A percentile compares a stretch with the other conserved stretches of the same genome.
phyloP scores from a whole-genome alignment of 805 yeast species.

The Yarrowia deformans region DNA sequence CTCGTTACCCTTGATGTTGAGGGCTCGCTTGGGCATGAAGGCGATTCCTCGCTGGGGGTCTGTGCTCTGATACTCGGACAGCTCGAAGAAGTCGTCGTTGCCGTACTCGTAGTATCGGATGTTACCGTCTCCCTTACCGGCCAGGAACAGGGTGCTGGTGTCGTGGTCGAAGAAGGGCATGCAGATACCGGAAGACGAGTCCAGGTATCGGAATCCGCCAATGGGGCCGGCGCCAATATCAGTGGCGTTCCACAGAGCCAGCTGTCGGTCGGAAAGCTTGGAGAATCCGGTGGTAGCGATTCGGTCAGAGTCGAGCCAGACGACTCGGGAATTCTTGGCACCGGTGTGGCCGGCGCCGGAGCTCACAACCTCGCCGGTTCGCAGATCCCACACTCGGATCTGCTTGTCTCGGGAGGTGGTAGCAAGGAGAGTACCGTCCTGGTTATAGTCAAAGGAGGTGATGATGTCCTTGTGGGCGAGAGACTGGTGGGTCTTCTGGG shows the following conservation, averaged over 20 bases:
- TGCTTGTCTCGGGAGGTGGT: conserved; percentile 91
- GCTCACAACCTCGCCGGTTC: conserved; percentile 72
- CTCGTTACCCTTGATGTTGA: conserved; percentile 83
- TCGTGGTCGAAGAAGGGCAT: conserved; percentile 90
- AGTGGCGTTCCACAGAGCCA: conserved; percentile 89
- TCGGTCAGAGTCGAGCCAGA: conserved; percentile 85
- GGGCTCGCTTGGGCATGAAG: conserved; percentile 80
- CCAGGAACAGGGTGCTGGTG: conserved; percentile 80
- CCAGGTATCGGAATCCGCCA: conserved; percentile 86
- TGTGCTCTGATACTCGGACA: conserved; percentile 87
- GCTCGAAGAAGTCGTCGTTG: conserved; percentile 78
- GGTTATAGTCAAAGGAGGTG: conserved; percentile 90
- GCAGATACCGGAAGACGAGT: conserved; percentile 89
- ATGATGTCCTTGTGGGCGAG: conserved; percentile 88
- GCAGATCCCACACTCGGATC: conserved; percentile 89
- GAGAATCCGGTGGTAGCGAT: conserved; percentile 95
- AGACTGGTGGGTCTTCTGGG: conserved; percentile 73
- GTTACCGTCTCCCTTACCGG: conserved; percentile 98
- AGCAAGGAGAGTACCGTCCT: conserved; percentile 85
- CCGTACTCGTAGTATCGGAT: conserved; percentile 92
- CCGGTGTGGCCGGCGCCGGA: conserved; percentile 94
- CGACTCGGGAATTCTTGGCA: conserved; percentile 86
- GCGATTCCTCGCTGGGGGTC: conserved; percentile 98
- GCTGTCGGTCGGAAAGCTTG: conserved; percentile 88
- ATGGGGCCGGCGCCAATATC: conserved; percentile 81